phyloP scores from a whole-genome alignment of 2,329 filamentous ascomycete genomes.

The Epichloe glyceriae region DNA sequence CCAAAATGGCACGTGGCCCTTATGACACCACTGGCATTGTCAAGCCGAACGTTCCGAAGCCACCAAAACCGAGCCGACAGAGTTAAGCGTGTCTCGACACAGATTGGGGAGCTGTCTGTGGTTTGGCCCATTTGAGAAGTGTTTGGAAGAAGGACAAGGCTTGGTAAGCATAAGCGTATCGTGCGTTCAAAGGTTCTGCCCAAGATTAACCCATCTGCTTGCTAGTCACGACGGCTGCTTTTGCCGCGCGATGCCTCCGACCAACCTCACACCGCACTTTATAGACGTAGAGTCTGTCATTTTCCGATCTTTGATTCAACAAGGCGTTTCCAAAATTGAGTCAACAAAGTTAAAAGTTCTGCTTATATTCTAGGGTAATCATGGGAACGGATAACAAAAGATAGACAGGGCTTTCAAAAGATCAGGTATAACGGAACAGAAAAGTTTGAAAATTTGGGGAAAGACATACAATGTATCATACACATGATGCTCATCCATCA shows the following conservation, averaged over 20 bases:
- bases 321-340: not conserved
- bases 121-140: not conserved
- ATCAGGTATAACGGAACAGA: not conserved
- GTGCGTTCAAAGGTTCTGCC: not conserved
- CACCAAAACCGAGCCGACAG: slow-evolving; percentile 17
- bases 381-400: slow-evolving; percentile 4
- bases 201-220: not conserved
- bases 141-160: not conserved
- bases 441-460: not conserved
- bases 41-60: slow-evolving; percentile 24
- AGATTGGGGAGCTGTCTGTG: not conserved
- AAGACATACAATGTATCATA: slow-evolving; percentile 1
- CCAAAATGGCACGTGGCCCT: slow-evolving; percentile 22
- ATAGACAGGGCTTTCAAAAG: not conserved
- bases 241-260: slow-evolving; percentile 8
- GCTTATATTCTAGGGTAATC: not conserved
- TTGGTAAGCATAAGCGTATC: not conserved
- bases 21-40: slow-evolving; percentile 25
- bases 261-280: not conserved
- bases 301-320: not conserved
- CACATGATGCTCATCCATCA: not conserved
- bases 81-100: not conserved
- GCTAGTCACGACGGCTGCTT: not conserved
- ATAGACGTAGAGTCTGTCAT: not conserved
- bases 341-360: too few relatives aligned